Evolutionary conservation across 164 flowering plant genomes (phyloP).

Genomic region (grape (Vitis vinifera)): ASM3070453v1 NC_081821.1:52501-53000

Average conservation of each 20-base stretch:
- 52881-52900: conserved; percentile 96
- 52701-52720: conserved; percentile 77
- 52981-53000: conserved; percentile 88
- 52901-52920: conserved; percentile 91
- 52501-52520: conserved; percentile 90
- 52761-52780: conserved; percentile 84
- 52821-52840: conserved; percentile 95
- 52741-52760: conserved; percentile 90
- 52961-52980: conserved; percentile 98
- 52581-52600: conserved; percentile 96
- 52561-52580: conserved; percentile 81
- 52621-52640: conserved; percentile 89
- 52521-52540: conserved; percentile 95
- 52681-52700: conserved; percentile 84
- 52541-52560: conserved; percentile 99
- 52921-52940: conserved; percentile 86
- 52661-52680: conserved; percentile 80
- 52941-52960: conserved; percentile 95
- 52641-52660: conserved; percentile 84
- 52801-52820: conserved; percentile 84
- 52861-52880: conserved; percentile 93
- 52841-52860: conserved; percentile 95
- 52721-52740: conserved; percentile 74
- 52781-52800: conserved; percentile 89
- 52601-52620: conserved; percentile 97